Conservation (phyloP, 257 asterid genomes). For the Salvia splendens region DNA sequence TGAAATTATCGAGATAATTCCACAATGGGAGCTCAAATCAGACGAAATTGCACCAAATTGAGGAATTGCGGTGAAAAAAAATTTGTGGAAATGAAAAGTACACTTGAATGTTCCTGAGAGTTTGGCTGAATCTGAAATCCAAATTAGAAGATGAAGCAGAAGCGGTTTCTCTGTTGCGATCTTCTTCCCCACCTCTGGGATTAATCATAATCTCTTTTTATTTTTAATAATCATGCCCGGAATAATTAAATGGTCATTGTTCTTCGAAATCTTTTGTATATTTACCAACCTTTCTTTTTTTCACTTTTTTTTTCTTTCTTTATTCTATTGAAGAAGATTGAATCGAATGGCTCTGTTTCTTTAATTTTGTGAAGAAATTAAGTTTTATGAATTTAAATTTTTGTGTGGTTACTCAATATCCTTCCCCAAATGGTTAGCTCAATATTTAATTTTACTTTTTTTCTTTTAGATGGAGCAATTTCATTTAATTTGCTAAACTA, state of each 20-base stretch:
- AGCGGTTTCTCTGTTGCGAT: constrained; percentile 45
- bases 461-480: too few relatives aligned
- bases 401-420: neutral
- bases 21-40: constrained; percentile 34
- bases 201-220: constrained; percentile 19
- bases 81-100: constrained; percentile 27
- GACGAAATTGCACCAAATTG: constrained; percentile 7
- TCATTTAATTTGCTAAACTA: neutral
- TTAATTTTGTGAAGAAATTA: neutral
- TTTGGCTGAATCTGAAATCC: constrained; percentile 93
- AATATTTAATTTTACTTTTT: too few relatives aligned
- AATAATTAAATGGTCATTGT: constrained; percentile 5
- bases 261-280: neutral
- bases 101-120: constrained; percentile 96
- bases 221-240: neutral
- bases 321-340: neutral
- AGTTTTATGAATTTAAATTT: neutral
- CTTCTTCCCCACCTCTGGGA: constrained; percentile 47
- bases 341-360: neutral
- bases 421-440: neutral
- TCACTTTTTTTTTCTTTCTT: neutral
- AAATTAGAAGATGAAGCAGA: constrained; percentile 50
- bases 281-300: neutral
- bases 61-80: neutral
- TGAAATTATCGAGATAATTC: neutral